Conservation (phyloP, 2,329 filamentous ascomycete species). For the Botrytis sinoallii region DNA sequence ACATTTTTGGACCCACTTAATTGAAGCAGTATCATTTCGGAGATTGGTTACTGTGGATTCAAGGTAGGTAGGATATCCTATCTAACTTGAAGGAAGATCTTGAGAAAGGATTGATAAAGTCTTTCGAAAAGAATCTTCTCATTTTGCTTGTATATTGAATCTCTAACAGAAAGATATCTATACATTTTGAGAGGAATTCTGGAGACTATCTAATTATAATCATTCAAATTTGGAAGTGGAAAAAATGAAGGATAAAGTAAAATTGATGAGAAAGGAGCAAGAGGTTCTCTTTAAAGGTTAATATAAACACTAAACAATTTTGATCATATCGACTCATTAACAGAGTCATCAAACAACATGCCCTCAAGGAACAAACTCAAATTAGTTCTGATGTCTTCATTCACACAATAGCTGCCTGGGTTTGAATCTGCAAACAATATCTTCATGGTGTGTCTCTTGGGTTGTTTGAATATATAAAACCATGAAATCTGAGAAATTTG, state of each 20-base stretch:
- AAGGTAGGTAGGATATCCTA: neutral
- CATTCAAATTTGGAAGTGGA: neutral
- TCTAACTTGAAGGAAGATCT: neutral
- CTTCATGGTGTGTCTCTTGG: neutral
- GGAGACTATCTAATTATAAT: neutral
- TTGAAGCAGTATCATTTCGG: neutral
- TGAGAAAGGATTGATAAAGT: neutral
- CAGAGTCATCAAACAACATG: neutral
- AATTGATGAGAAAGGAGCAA: neutral
- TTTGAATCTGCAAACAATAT: neutral
- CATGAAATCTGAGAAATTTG: neutral
- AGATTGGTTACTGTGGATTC: neutral
- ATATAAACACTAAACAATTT: fast-evolving
- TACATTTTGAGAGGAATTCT: fast-evolving
- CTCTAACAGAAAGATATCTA: neutral
- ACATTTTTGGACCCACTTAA: neutral
- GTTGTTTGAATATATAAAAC: neutral
- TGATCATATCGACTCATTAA: neutral
- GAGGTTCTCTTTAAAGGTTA: neutral
- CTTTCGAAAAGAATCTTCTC: neutral
- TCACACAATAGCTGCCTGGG: fast-evolving
- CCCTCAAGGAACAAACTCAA: neutral
- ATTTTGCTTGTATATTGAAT: neutral
- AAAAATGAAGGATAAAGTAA: neutral
- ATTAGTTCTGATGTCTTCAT: neutral